Conservation (phyloP, 176 grass and related monocot species). For the Aechmea fasciata region DNA sequence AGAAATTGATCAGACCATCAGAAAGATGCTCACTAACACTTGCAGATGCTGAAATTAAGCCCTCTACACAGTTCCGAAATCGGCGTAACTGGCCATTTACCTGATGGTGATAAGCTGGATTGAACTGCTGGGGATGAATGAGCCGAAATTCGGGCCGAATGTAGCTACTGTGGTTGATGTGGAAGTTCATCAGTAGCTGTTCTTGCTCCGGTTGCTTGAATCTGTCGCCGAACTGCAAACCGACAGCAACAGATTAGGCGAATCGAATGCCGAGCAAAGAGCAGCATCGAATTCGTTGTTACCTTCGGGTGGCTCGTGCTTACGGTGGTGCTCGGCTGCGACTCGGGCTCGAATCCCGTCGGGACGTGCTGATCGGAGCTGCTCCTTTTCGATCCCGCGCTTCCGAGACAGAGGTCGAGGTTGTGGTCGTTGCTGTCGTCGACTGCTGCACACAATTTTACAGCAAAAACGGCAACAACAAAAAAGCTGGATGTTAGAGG, state of each 20-base stretch:
- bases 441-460: background rate
- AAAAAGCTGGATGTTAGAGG: background rate
- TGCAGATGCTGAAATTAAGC: too few relatives aligned
- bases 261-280: background rate
- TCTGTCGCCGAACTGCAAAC: conserved; percentile 38
- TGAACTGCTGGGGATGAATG: conserved; percentile 15
- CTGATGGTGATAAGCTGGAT: conserved; percentile 13
- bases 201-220: conserved; percentile 26
- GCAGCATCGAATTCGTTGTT: conserved; percentile 2
- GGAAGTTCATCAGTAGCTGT: conserved; percentile 7
- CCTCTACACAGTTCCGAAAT: too few relatives aligned
- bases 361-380: conserved; percentile 45
- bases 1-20: background rate
- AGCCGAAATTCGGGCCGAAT: background rate
- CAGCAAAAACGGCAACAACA: too few relatives aligned
- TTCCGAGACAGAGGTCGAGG: conserved; percentile 79
- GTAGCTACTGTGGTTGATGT: conserved; percentile 12
- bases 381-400: conserved; percentile 50
- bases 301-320: conserved; percentile 62
- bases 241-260: background rate
- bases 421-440: conserved; percentile 46
- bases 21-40: background rate
- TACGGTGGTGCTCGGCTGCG: conserved; percentile 28
- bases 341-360: conserved; percentile 50
- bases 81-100: too few relatives aligned